These are phyloP conservation scores for Aspergillus neoniger DNA, from an alignment of 2,329 filamentous ascomycete species.

Conservation along the genomic window DNA sequence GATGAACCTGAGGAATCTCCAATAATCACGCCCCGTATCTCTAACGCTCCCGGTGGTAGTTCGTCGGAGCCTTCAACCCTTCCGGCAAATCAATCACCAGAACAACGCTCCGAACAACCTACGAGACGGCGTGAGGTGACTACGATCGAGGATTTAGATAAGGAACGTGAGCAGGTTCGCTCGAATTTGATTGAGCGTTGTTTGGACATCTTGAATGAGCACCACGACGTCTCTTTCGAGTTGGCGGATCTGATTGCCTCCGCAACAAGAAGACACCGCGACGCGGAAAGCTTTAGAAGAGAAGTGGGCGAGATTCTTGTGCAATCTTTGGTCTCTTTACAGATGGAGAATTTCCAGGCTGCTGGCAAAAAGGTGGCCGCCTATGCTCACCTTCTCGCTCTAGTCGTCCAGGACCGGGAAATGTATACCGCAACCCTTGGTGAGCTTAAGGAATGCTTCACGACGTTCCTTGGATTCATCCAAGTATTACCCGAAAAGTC, in stretches of 20 bases:
- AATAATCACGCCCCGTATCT: slow-evolving; percentile 22
- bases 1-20: slow-evolving; percentile 28
- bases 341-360: slow-evolving; percentile 57
- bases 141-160: slow-evolving; percentile 78
- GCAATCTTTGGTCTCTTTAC: slow-evolving; percentile 73
- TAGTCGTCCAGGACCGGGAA: slow-evolving; percentile 77
- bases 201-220: slow-evolving; percentile 83
- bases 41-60: slow-evolving; percentile 14
- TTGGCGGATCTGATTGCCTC: slow-evolving; percentile 81
- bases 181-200: slow-evolving; percentile 83
- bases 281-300: slow-evolving; percentile 60
- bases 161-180: slow-evolving; percentile 70
- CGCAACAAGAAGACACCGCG: slow-evolving; percentile 64
- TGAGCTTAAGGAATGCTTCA: slow-evolving; percentile 74
- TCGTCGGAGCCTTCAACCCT: slow-evolving; percentile 26
- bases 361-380: slow-evolving; percentile 75
- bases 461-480: slow-evolving; percentile 75
- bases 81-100: slow-evolving; percentile 21
- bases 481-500: slow-evolving; percentile 65
- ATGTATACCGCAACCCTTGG: slow-evolving; percentile 79
- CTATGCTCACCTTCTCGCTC: slow-evolving; percentile 85
- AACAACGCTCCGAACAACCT: slow-evolving; percentile 27
- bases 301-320: slow-evolving; percentile 83
- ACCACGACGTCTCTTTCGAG: slow-evolving; percentile 87
- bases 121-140: slow-evolving; percentile 36